These are phyloP conservation scores for Neurospora sp. DNA, from an alignment of 495 filamentous ascomycete species.

Conservation along the genomic window DNA sequence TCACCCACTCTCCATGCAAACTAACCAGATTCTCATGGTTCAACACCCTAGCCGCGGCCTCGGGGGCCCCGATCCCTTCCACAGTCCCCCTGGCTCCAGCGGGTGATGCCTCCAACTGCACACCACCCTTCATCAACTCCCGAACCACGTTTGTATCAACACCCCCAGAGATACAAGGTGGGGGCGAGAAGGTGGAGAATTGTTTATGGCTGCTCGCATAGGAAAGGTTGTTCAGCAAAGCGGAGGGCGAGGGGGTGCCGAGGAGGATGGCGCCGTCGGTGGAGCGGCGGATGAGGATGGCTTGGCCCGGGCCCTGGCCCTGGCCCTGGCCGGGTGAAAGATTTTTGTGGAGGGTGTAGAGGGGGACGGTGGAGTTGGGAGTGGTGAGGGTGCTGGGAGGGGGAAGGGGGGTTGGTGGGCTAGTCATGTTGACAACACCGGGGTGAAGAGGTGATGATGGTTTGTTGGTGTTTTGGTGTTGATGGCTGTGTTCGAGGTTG, in stretches of 20 bases:
- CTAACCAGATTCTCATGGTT: conserved; percentile 36
- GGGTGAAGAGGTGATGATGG: not conserved
- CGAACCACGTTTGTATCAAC: not conserved
- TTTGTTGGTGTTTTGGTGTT: not conserved
- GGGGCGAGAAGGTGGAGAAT: not conserved
- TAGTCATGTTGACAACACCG: not conserved
- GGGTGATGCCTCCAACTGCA: not conserved
- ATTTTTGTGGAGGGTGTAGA: conserved; percentile 9
- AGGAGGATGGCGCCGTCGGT: conserved; percentile 15
- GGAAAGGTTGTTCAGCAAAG: not conserved
- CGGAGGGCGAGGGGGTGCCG: conserved; percentile 1
- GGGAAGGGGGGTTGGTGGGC: not conserved
- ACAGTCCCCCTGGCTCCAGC: not conserved
- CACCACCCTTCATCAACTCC: not conserved
- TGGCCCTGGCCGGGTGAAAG: not conserved
- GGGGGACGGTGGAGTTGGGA: not conserved
- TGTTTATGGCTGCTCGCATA: not conserved
- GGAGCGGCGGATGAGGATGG: conserved; percentile 14
- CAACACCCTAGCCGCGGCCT: conserved; percentile 15
- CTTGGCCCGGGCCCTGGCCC: no score
- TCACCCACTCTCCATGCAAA: conserved; percentile 15
- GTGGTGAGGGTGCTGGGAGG: not conserved
- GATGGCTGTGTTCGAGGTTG: not conserved
- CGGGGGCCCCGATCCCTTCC: conserved; percentile 1
- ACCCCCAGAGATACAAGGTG: not conserved